Evolutionary conservation across 805 yeast genomes (phyloP).

Genomic region (Yueomyces sp.): DNA sequence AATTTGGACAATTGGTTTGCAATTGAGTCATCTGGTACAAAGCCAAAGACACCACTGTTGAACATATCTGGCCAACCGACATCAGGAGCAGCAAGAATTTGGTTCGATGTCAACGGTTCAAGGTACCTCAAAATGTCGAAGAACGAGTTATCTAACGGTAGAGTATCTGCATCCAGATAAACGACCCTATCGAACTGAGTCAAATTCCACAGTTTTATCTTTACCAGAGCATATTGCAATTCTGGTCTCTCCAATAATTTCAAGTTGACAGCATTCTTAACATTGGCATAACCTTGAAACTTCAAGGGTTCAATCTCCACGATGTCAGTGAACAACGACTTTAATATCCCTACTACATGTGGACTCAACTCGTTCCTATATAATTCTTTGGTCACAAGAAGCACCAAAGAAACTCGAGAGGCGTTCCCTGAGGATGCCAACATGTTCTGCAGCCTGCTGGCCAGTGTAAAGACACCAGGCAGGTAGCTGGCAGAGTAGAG

Average conservation of each 20-base stretch:
- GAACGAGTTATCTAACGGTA: conserved; percentile 27
- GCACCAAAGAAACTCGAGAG: neutral
- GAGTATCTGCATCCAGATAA: conserved; percentile 54
- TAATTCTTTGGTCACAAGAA: conserved; percentile 12
- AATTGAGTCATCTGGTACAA: conserved; percentile 36
- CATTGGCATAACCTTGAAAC: conserved; percentile 8
- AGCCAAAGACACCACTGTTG: conserved; percentile 63
- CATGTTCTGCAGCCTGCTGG: conserved; percentile 23
- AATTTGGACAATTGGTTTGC: conserved; percentile 29
- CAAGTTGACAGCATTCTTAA: conserved; percentile 17
- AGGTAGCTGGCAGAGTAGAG: conserved; percentile 38
- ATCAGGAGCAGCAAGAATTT: conserved; percentile 53
- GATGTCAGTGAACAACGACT: conserved; percentile 16
- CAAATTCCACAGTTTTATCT: conserved; percentile 37
- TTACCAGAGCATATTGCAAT: conserved; percentile 36
- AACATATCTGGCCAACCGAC: conserved; percentile 89
- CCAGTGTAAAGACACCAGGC: conserved; percentile 46
- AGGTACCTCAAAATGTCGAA: conserved; percentile 13
- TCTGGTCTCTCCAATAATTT: conserved; percentile 36
- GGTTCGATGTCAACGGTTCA: conserved; percentile 11
- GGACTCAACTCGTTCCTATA: conserved; percentile 8
- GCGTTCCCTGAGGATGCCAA: conserved; percentile 5
- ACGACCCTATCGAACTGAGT: conserved; percentile 32
- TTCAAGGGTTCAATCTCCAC: conserved; percentile 14
- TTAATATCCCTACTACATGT: conserved; percentile 7